Base-by-base conservation (phyloP, 148 eudicot species). In the Arbutus unedo region DNA sequence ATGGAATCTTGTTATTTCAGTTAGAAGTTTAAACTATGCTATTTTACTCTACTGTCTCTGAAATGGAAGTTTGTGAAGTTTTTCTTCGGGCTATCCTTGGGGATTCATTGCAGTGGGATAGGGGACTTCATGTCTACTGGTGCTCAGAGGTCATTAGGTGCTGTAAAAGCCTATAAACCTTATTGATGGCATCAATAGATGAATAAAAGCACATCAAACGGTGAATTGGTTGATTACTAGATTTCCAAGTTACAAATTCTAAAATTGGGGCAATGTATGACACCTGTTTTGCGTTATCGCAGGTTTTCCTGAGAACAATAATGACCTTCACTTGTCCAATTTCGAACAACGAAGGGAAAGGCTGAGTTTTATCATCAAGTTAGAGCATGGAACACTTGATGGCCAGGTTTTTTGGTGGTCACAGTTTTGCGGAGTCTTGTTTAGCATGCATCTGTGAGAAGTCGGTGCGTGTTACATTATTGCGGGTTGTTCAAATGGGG, bases 381-480 rank as follows among this genome's bases (percentile, higher is more conserved):
- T 2, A 47, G 53, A 48, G 51, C 53, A 19, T 25, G 19, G 19
- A 48, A 16, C 55, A n/a, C 49, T 8, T 74, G 25, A 5, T 21
- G 21, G 77, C 74, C 0, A 31, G 4, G 55, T n/a, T 8, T 48
- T 74, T 74, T 21, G 53, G 55, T 48, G 56, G 53, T 45, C 53
- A 44, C 70, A 79, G 31, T 79, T 59, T 59, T 79, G 71, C 38
- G n/a, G 70, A 60, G 72, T 59, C 50, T 45, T 79, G 72, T 59
- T 48, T 48, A 45, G 43, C 66, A 64, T 79, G 71, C 54, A 15
- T 60, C 44, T 60, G 54, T 79, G 72, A 60, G 70, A 31, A 78
- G 21, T 79, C 45, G 67, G 31, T 60, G 66, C n/a, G 13, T 5
- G 45, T 11, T 31, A 21, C 54, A 77, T 25, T 66, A 14, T 79